A percentile compares a stretch with the other conserved stretches of the same genome.
These are phyloP conservation scores for Phytophthora agathidicida DNA, from an alignment of 352 stramenopile species.

Conservation along the genomic window DNA sequence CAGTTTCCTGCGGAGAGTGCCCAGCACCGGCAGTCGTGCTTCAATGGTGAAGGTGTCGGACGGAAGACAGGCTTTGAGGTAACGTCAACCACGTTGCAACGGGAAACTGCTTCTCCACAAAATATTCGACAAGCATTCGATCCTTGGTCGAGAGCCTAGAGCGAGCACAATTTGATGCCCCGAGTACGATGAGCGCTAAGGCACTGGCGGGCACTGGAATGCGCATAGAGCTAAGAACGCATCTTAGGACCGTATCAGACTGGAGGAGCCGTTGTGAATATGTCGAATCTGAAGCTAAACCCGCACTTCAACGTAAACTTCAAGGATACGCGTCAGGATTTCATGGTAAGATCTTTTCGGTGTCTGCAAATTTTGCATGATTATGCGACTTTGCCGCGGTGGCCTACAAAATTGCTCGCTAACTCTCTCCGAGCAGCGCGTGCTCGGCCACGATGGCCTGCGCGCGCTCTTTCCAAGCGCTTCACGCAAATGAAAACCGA, in stretches of 20 bases:
- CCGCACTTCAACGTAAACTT: conserved; percentile 28
- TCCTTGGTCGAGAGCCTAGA: neutral
- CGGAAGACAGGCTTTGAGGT: conserved; percentile 18
- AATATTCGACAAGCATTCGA: conserved; percentile 27
- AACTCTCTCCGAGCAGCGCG: neutral
- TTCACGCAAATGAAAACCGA: conserved; percentile 8
- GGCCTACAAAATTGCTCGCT: neutral
- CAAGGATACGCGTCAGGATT: conserved; percentile 23
- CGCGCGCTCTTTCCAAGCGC: neutral
- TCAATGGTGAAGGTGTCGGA: conserved; percentile 19
- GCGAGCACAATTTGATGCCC: neutral
- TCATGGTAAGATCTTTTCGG: conserved; percentile 20
- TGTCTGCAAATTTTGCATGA: conserved; percentile 18
- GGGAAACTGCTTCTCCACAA: conserved; percentile 24
- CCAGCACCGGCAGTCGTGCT: conserved; percentile 10
- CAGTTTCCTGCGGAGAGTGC: conserved; percentile 29
- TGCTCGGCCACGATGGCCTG: neutral
- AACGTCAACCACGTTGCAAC: conserved; percentile 22
- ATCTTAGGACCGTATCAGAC: conserved; percentile 21
- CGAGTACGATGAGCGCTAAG: conserved; percentile 13
- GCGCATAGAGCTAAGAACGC: conserved; percentile 12
- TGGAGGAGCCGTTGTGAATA: conserved; percentile 12
- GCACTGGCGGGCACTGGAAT: neutral
- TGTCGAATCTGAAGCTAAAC: conserved; percentile 11
- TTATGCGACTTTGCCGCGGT: conserved; percentile 16